phyloP scores from a whole-genome alignment of 805 yeast genomes.

The Blastobotrys mokoenaii region DNA sequence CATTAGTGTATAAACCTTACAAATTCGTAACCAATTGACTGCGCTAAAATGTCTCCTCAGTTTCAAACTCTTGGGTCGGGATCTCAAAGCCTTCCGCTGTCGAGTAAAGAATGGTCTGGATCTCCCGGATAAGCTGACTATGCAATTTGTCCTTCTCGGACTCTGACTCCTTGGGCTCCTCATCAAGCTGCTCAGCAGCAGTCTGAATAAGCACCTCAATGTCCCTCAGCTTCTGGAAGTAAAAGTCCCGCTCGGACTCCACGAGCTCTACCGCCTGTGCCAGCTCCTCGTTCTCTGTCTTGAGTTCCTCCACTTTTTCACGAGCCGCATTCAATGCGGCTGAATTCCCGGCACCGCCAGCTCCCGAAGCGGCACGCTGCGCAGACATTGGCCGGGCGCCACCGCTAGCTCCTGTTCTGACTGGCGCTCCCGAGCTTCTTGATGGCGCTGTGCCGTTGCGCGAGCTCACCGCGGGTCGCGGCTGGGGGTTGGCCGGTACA shows the following conservation, averaged over 20 bases:
- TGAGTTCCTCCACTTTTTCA: constrained; percentile 32
- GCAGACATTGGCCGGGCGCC: constrained; percentile 2
- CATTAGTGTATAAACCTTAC: too few species aligned
- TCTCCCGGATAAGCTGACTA: constrained; percentile 42
- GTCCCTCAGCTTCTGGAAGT: constrained; percentile 80
- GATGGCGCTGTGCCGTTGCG: constrained; percentile 7
- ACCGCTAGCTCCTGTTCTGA: constrained; percentile 5
- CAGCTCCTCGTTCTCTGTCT: constrained; percentile 49
- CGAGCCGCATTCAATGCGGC: constrained; percentile 35
- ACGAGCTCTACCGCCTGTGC: constrained; percentile 54
- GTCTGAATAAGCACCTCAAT: constrained; percentile 75
- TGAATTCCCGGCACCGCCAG: constrained; percentile 6
- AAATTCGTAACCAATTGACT: not conserved
- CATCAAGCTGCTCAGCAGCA: constrained; percentile 42
- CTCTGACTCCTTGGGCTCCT: constrained; percentile 25
- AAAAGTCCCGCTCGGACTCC: constrained; percentile 76
- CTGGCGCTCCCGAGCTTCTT: constrained; percentile 1
- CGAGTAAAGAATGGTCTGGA: constrained; percentile 69
- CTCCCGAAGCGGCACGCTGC: constrained; percentile 5
- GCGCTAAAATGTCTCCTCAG: constrained; percentile 14
- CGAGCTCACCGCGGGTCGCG: constrained; percentile 1
- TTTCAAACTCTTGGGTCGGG: constrained; percentile 28
- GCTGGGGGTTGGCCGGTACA: constrained; percentile 3
- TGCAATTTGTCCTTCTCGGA: constrained; percentile 20
- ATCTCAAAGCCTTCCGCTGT: constrained; percentile 79